A percentile compares a stretch with the other conserved stretches of the same genome.
Conservation (phyloP, 345 rosid genomes). For the Gynandropsis gynandra region DNA sequence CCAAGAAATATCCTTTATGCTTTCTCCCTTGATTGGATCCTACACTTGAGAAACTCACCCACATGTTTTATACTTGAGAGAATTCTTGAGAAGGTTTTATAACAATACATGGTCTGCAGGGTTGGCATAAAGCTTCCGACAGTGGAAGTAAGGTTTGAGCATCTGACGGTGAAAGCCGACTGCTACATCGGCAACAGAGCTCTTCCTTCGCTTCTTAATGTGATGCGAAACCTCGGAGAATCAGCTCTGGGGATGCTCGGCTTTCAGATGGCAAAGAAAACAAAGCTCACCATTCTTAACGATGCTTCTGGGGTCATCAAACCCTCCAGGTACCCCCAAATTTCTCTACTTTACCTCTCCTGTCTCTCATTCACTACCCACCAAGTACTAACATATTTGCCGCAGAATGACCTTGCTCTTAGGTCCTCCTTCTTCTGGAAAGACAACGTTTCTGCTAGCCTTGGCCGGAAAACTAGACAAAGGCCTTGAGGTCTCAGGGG, state of each 20-base stretch:
- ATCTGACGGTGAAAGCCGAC: conserved; percentile 51
- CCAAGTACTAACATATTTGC: too few species aligned
- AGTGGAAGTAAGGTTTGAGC: conserved; percentile 59
- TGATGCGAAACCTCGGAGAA: conserved; percentile 51
- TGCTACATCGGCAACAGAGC: conserved; percentile 69
- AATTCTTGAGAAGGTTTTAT: too few species aligned
- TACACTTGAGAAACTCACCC: too few species aligned
- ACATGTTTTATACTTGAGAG: too few species aligned
- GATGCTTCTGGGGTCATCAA: conserved; percentile 58
- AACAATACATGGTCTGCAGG: too few species aligned
- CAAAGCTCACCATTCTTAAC: conserved; percentile 61
- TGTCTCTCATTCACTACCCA: too few species aligned
- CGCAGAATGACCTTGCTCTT: conserved; percentile 54
- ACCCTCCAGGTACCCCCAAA: conserved; percentile 69
- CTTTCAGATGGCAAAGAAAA: conserved; percentile 43
- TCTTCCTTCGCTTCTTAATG: conserved; percentile 61
- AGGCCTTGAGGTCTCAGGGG: conserved; percentile 46
- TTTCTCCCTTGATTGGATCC: too few species aligned
- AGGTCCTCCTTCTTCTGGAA: conserved; percentile 90
- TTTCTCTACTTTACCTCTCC: neutral
- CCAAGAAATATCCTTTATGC: neutral
- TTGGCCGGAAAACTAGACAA: conserved; percentile 67
- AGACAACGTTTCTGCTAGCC: conserved; percentile 67
- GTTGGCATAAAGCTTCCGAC: conserved; percentile 71
- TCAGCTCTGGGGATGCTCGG: conserved; percentile 50